Evolutionary conservation across 179 eudicot species (phyloP).

Genomic region (Patellifolia procumbens): DNA sequence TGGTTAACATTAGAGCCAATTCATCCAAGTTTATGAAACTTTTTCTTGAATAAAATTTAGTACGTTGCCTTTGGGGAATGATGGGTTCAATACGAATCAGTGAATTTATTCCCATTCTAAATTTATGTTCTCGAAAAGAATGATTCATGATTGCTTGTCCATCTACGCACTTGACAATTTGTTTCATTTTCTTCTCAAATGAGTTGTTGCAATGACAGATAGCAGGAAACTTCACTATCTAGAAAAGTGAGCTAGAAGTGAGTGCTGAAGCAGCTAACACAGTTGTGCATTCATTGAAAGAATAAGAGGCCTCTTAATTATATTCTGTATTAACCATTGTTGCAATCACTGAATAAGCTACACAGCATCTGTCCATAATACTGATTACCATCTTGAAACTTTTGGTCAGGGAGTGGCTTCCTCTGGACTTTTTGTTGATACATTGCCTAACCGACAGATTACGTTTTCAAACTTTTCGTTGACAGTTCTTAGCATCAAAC

Average conservation of each 20-base stretch:
- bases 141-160: neutral
- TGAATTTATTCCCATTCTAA: neutral
- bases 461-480: neutral
- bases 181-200: neutral
- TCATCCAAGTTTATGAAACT: neutral
- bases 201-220: neutral
- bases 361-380: neutral
- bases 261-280: neutral
- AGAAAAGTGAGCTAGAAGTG: neutral
- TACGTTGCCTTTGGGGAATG: neutral
- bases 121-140: neutral
- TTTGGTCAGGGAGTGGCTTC: neutral
- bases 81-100: neutral
- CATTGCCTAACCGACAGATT: neutral
- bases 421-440: neutral
- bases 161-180: neutral
- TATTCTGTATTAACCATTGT: neutral
- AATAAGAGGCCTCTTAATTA: neutral
- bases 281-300: neutral
- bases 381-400: neutral
- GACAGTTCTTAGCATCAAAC: neutral
- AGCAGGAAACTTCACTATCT: neutral
- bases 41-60: neutral
- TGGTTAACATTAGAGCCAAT: neutral
- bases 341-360: neutral